Percentiles rank a stretch among this genome's conserved stretches.
Conservation (phyloP, 2,329 filamentous ascomycete species). For the Ceratocystis lukuohia region DNA sequence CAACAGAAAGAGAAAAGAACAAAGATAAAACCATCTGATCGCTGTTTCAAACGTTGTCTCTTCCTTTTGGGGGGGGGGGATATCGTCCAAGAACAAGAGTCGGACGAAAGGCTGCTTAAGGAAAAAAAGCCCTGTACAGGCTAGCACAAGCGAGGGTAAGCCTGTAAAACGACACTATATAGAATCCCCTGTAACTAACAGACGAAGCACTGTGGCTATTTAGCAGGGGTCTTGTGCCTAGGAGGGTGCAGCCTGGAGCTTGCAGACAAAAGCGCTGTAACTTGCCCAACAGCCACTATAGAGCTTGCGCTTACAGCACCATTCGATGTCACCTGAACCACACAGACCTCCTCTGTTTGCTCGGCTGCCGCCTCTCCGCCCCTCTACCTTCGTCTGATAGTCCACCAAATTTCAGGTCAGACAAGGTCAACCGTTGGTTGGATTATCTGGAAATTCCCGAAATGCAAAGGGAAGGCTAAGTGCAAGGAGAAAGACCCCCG, state of each 20-base stretch:
- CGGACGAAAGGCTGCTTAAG: not conserved
- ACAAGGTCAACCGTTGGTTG: not conserved
- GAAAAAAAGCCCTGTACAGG: not conserved
- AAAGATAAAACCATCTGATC: constrained; percentile 3
- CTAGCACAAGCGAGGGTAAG: too few species aligned
- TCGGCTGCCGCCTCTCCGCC: not conserved
- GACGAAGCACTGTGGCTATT: not conserved
- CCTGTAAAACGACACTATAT: too few species aligned
- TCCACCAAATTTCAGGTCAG: not conserved
- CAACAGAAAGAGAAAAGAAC: not conserved
- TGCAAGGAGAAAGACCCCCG: constrained; percentile 1
- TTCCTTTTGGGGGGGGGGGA: not conserved
- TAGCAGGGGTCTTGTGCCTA: not conserved
- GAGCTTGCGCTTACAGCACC: not conserved
- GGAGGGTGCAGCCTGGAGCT: not conserved
- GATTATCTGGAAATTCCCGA: not conserved
- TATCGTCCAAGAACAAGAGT: not conserved
- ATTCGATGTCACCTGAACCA: not conserved
- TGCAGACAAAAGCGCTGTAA: not conserved
- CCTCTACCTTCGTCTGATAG: constrained; percentile 4
- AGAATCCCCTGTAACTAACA: not conserved
- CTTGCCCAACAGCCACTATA: not conserved
- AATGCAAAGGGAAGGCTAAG: not conserved
- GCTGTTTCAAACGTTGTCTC: constrained; percentile 8
- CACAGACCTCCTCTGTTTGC: not conserved